Base-by-base conservation (phyloP, 2,329 filamentous ascomycete species). In the Diaporthe caulivora region DNA sequence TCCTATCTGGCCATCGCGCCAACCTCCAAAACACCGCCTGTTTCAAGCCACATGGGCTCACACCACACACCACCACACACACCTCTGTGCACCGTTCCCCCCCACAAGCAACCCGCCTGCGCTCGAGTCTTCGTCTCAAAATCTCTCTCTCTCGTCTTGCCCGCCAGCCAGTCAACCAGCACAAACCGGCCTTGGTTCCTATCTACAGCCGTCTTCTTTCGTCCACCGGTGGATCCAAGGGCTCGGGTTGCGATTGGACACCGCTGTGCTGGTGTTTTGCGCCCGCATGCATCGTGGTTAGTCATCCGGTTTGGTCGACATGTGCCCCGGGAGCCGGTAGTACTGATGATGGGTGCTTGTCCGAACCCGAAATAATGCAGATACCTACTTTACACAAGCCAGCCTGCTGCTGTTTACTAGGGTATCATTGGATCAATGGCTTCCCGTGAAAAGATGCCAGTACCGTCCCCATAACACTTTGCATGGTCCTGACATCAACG, bases 1-100 rank as follows among this genome's bases (percentile, higher is more conserved):
- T 15, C 62, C 37, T 13, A 40, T 40, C 11, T 10, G 8, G 37
- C 37, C 62, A 15, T 40, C 29, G 62, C 47, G 62, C 18, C 8
- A 47, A 57, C 40, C 57, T 73, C 34, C 58, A 71, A 73, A 73
- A 73, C 72, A 21, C 60, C 18, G 21, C 67, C 57, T 37, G 72
- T 73, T 73, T 73, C 72, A 73, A 17, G 31, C 49, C 57, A 40
- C 57, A 65, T 70, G 40, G 31, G 49, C 29, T 54, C 42, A 54
- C 60, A 34, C 62, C 62, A n/a, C 58, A 44, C 57, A n/a, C n/a
- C n/a, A n/a, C n/a, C n/a, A n/a, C n/a, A n/a, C n/a, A n/a, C n/a
- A n/a, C n/a, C n/a, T n/a, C 11, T 24, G 21, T 44, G 44, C 34
- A 18, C 24, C 6, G 31, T 31, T 37, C 55, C n/a, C 47, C 34